phyloP scores from a whole-genome alignment of 2,329 filamentous ascomycete species.

The Phialophora macrospora region DNA sequence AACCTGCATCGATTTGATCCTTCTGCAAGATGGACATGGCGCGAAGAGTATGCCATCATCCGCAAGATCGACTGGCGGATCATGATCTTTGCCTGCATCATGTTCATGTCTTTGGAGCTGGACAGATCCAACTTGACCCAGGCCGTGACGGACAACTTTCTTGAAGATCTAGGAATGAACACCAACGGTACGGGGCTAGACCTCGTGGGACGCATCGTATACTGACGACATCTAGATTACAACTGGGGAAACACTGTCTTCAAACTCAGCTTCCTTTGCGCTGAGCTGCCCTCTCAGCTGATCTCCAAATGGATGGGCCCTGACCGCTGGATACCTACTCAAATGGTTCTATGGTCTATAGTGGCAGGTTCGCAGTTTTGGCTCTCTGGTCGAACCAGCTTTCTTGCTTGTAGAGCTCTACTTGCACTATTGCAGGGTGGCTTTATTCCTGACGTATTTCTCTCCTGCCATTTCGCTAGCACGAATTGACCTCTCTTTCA shows the following conservation, averaged over 20 bases:
- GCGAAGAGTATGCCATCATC: slow-evolving; percentile 36
- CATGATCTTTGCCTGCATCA: slow-evolving; percentile 47
- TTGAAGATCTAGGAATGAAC: slow-evolving; percentile 56
- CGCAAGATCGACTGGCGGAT: slow-evolving; percentile 41
- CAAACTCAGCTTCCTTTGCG: slow-evolving; percentile 56
- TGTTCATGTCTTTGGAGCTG: slow-evolving; percentile 68
- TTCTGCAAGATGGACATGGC: slow-evolving; percentile 41
- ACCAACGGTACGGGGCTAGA: slow-evolving; percentile 46
- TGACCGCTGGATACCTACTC: slow-evolving; percentile 65
- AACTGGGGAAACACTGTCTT: slow-evolving; percentile 63
- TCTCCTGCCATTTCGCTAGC: background rate
- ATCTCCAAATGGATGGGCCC: slow-evolving; percentile 62
- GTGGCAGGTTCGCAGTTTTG: slow-evolving; percentile 59
- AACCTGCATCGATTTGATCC: slow-evolving; percentile 48
- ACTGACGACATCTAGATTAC: slow-evolving; percentile 45
- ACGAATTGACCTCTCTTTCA: slow-evolving; percentile 4
- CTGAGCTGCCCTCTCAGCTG: slow-evolving; percentile 66
- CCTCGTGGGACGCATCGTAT: slow-evolving; percentile 9
- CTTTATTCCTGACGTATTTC: slow-evolving; percentile 44
- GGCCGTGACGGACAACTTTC: slow-evolving; percentile 66
- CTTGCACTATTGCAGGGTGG: slow-evolving; percentile 60
- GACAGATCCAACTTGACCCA: slow-evolving; percentile 67
- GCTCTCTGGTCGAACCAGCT: slow-evolving; percentile 51
- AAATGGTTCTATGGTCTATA: slow-evolving; percentile 62
- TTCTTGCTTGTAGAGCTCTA: slow-evolving; percentile 52